Conservation (phyloP, 257 asterid species). For the Nicotiana attenuata region DNA sequence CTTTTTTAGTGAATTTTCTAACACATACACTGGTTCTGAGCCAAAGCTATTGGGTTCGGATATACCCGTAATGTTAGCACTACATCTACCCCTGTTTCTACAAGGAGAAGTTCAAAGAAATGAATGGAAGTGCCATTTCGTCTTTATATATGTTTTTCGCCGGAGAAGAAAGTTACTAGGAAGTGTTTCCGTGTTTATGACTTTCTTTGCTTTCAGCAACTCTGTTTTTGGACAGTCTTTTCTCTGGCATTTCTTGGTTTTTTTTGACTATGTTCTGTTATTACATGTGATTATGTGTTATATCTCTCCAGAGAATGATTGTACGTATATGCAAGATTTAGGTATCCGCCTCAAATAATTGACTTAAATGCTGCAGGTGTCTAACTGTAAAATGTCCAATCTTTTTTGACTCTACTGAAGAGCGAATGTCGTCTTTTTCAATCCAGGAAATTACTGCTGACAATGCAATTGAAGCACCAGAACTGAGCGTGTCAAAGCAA, state of each 20-base stretch:
- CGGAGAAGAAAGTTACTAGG: neutral
- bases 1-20: too few species aligned
- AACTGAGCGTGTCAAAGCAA: conserved; percentile 47
- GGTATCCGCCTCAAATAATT: neutral
- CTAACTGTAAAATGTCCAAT: neutral
- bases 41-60: too few species aligned
- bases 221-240: neutral
- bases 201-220: conserved; percentile 1
- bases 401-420: neutral
- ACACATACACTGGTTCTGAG: too few species aligned
- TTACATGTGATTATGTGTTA: neutral
- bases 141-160: neutral
- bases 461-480: conserved; percentile 57
- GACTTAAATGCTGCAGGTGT: neutral
- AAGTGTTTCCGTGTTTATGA: neutral
- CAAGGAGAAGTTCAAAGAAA: too few species aligned
- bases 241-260: neutral
- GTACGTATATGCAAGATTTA: neutral
- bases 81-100: too few species aligned
- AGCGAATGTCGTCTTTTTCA: neutral
- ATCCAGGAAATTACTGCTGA: conserved; percentile 86
- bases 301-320: neutral
- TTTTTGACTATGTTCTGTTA: neutral
- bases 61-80: too few species aligned
- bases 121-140: neutral